Conservation (phyloP, 225 moss, liverwort and hornwort species). For the Thuidium tamariscinum region DNA sequence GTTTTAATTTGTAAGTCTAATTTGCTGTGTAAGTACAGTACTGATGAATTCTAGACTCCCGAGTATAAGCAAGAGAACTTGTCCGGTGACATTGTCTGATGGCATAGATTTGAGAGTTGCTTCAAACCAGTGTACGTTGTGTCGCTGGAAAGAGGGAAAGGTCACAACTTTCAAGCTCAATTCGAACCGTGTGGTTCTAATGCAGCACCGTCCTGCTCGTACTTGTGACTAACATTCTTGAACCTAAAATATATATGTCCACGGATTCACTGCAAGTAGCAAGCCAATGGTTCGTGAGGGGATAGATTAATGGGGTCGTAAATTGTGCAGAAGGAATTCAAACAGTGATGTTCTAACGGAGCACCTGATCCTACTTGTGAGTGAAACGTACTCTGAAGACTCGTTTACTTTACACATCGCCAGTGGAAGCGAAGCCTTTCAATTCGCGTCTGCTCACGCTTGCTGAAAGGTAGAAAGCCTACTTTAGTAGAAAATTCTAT, state of each 20-base stretch:
- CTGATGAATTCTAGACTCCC: no score
- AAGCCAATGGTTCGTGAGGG: neutral
- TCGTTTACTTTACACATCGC: neutral
- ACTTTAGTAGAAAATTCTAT: no score
- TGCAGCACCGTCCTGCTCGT: no score
- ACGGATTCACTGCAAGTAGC: neutral
- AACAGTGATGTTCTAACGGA: neutral
- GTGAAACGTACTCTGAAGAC: neutral
- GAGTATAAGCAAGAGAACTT: no score
- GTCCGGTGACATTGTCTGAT: neutral
- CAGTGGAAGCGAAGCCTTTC: neutral
- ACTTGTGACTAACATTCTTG: no score
- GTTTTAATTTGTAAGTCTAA: neutral
- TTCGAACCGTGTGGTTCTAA: neutral
- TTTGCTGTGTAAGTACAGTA: no score
- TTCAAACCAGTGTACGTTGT: neutral
- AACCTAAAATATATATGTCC: neutral
- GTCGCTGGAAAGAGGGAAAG: neutral
- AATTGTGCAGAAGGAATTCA: no score
- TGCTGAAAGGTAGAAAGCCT: neutral
- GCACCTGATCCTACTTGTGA: neutral
- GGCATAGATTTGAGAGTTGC: neutral
- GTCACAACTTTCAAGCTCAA: neutral
- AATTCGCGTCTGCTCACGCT: neutral
- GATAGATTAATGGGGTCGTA: neutral